Base-by-base conservation (phyloP, 768 basidiomycete species). In the Peribolospora baueri region DNA sequence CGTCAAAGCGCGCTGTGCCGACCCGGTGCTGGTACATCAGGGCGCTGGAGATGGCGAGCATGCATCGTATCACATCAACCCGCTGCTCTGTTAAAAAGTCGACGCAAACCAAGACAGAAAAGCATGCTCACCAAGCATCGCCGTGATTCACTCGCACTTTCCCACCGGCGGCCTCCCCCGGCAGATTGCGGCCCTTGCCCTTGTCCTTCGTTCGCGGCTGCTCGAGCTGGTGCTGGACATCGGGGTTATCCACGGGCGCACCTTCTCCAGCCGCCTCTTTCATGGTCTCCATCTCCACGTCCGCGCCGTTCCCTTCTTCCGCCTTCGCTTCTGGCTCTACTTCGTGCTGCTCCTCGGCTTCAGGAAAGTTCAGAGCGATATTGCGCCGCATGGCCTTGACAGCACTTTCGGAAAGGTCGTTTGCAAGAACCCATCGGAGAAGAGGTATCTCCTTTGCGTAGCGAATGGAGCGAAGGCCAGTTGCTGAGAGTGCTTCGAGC, bases 361-460 rank as follows among this genome's bases (percentile, higher is more conserved):
- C n/a, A 7, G 11, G 41, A 39, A 52, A 38, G 46, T 98, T 98
- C 57, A 84, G 72, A 14, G 76, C 76, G 3, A 91, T 73, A 63
- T 98, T 98, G 51, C 81, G 73, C 57, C 71, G 75, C 78, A 97
- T 97, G 5, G 84, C 84, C 55, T 75, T 80, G 2, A 77, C 78
- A 1, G 93, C 93, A 3, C 79, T 73, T 0, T 80, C 72, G 0
- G 82, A 90, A 5, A 93, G 67, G 66, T 98, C 93, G 64, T 98
- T 98, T 40, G 93, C 91, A 62, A 95, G 80, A 50, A 98, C 78
- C 67, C 82, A 76, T 67, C 91, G 84, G 56, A 86, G 75, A 47
- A 81, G 74, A 1, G 90, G 87, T 7, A 98, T 87, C 68, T 98
- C 93, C 62, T 93, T 87, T 0, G 90, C 91, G 66, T 97, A 98